Base-by-base conservation (phyloP, 2,329 filamentous ascomycete species). In the Coleophoma crateriformis region DNA sequence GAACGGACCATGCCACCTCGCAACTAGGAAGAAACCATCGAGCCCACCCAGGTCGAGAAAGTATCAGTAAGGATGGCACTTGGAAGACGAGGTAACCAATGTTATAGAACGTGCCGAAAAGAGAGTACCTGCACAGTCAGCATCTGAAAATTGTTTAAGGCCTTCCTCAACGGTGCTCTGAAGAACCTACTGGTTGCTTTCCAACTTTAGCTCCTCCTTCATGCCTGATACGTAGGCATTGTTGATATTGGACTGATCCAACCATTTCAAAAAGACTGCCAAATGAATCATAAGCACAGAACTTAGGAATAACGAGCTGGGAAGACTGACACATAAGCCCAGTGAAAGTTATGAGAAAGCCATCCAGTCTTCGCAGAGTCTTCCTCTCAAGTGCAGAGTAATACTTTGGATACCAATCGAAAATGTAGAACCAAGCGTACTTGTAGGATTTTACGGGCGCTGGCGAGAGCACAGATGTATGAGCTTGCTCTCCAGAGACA, bases 131-230 rank as follows among this genome's bases (percentile, higher is more conserved):
- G 13, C 15, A 38, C 14, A 41, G 22, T 17, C 32, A 41, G n/a
- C 44, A 22, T 67, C 55, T 68, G 70, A 54, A 62, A 66, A 6
- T 66, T 61, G 22, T 68, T 68, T 47, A 68, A 62, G 37, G 67
- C 65, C 49, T 69, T 7, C 27, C 6, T 27, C 27, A 27, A 10
- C 7, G 27, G 8, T 10, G 27, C 27, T 27, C 27, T 4, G 7
- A 27, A 27, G 27, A 27, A 27, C 69, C 7, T 42, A 68, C 51
- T 72, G 56, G 33, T 72, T 72, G 4, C 69, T 69, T 27, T 67
- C 62, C 11, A 73, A 61, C 0, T 74, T 67, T 46, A 78, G 65
- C 45, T 77, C 67, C 46, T 75, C 66, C 42, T 72, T 67, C 71
- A 73, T 72, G 1, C 71, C 72, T 17, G 48, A 51, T 1, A 70